Evolutionary conservation across 2,329 filamentous ascomycete genomes (phyloP), one percentile per base, ranked within the genome.

Genomic region (Grosmannia clavigera): DNA sequence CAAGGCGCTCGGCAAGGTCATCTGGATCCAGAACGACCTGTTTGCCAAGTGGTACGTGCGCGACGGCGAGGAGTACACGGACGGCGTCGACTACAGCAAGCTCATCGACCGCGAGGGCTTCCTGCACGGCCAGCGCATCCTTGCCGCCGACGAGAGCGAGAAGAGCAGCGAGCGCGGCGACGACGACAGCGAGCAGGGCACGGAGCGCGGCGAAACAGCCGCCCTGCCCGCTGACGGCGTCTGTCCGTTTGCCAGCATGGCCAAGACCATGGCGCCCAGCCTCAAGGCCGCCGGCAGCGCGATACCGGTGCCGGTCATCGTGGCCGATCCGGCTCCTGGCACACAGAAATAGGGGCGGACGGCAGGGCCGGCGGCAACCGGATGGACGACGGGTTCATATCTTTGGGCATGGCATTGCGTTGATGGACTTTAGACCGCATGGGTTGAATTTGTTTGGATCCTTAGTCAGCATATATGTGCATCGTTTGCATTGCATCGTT

Each of bases 1-100:
- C 55, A 88, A 86, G 69, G 88, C 89, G 0, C 76, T 92, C 27
- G 83, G 83, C 63, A 92, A 94, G 71, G 84, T 92, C 31, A 85
- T 92, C 64, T 92, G 88, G 88, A 91, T 92, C 65, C 89, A 92
- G 72, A 92, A 92, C 69, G 88, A 92, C 70, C 77, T 92, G 35
- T 88, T 92, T 70, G 86, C 88, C n/a, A 88, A 87, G 70, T 92
- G 87, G 85, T 88, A 90, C 67, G 81, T 88, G 43, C 77, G 80
- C 40, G 85, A 88, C 64, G 84, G 85, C 57, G 80, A 84, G 43
- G 86, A 89, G 70, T 82, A 76, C 64, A 70, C 71, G 33, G 67
- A 72, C 1, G 73, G 73, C 19, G 73, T 76, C 14, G 75, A 76
- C 59, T 75, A 76, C 55, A 73, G 78, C 16, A 72, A 78, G 31